Evolutionary conservation across 2,329 filamentous ascomycete species (phyloP).

Genomic region (Madurella mycetomatis): DNA sequence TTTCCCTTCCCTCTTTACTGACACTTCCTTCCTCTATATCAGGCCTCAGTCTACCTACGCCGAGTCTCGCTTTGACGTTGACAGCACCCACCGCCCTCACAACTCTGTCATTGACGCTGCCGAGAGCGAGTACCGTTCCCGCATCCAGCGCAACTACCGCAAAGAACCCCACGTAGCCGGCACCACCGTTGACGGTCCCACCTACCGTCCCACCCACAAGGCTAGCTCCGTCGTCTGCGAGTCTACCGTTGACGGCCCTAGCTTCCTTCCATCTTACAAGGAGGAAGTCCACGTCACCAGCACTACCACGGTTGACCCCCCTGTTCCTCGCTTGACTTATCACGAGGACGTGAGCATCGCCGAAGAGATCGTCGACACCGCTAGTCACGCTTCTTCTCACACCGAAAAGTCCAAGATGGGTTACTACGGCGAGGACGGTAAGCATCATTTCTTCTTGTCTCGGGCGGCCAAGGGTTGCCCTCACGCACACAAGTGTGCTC

Average conservation of each 20-base stretch:
- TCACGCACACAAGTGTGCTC: slow-evolving; percentile 18
- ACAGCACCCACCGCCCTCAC: slow-evolving; percentile 47
- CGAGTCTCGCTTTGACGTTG: slow-evolving; percentile 63
- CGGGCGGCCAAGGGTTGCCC: background rate
- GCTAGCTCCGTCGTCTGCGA: slow-evolving; percentile 38
- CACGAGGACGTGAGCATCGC: slow-evolving; percentile 55
- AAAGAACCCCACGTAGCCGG: slow-evolving; percentile 36
- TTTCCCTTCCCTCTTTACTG: slow-evolving; percentile 19
- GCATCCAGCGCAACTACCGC: slow-evolving; percentile 49
- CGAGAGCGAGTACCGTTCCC: slow-evolving; percentile 63
- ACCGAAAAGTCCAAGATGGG: slow-evolving; percentile 55
- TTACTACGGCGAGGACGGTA: slow-evolving; percentile 62
- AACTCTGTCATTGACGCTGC: slow-evolving; percentile 55
- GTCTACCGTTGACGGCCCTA: slow-evolving; percentile 28
- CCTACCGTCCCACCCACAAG: slow-evolving; percentile 37
- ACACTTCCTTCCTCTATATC: slow-evolving; percentile 18
- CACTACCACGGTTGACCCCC: slow-evolving; percentile 50
- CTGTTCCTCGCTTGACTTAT: slow-evolving; percentile 40
- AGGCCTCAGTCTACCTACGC: slow-evolving; percentile 46
- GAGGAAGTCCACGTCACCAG: slow-evolving; percentile 47
- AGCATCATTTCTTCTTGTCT: slow-evolving; percentile 28
- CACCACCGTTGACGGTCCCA: slow-evolving; percentile 34
- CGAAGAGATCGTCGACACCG: slow-evolving; percentile 62
- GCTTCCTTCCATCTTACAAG: slow-evolving; percentile 40
- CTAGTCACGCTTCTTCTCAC: slow-evolving; percentile 37